Evolutionary conservation across 2,329 filamentous ascomycete species (phyloP), one percentile per base, ranked within the genome.

Genomic region (Chaetothyriales sp.): DNA sequence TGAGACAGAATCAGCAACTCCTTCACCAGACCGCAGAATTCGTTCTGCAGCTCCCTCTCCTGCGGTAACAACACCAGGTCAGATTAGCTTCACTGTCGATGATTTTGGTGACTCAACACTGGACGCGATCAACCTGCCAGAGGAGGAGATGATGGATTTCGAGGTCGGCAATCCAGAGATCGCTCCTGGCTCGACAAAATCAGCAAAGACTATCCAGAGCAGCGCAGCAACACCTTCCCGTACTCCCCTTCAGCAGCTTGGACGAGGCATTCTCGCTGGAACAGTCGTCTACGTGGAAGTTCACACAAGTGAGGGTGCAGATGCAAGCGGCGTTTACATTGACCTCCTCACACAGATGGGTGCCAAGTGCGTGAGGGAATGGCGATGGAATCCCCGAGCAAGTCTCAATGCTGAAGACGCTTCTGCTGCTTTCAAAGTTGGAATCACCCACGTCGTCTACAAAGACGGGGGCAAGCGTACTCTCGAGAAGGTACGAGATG

Each of bases 361-460:
- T 9, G 89, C 89, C 18, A 78, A 80, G 46, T 88, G 86, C 61
- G 77, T 89, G 44, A 86, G 83, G 67, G 76, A 74, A 13, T 92
- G 87, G 87, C 72, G 73, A 45, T 89, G 85, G 83, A 83, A 83
- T 62, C 79, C 80, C n/a, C 62, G 66, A n/a, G 60, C 66, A 18
- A 71, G 69, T 56, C 48, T 69, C 18, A 43, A 37, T 18, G 61
- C 58, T 1, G 64, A 66, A 8, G 57, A 64, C 4, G 64, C 62
- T 47, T 64, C 68, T 13, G 47, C 51, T 28, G 51, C 44, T 18
- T 61, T 58, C 51, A 84, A 81, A 64, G 72, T 87, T 54, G 85
- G 83, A 4, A 86, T 94, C 61, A 94, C 88, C 0, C 89, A 95
- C 63, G 85, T 95, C 6, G 80, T 95, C 5, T 95, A 82, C 73